These are phyloP conservation scores for Talaromyces nanjingensis DNA, from an alignment of 495 filamentous ascomycete genomes.

Conservation along the genomic window DNA sequence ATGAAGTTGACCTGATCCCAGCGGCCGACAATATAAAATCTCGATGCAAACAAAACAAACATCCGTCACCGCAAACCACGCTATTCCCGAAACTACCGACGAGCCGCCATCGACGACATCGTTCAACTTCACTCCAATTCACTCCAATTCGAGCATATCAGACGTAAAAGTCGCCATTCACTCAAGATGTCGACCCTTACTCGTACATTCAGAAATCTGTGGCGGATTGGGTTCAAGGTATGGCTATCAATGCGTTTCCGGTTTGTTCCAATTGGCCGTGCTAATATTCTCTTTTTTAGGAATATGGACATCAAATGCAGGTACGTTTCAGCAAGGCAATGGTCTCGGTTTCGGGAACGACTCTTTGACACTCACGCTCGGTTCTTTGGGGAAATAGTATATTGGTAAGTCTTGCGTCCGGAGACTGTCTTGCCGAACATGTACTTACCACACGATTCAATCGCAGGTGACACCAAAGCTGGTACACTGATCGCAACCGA, in stretches of 20 bases:
- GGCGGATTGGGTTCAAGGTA: slow-evolving; percentile 83
- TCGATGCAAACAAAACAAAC: slow-evolving; percentile 36
- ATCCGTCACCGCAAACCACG: slow-evolving; percentile 6
- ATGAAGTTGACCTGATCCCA: background rate
- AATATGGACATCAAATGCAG: slow-evolving; percentile 87
- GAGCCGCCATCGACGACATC: slow-evolving; percentile 16
- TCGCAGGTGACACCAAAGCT: slow-evolving; percentile 89
- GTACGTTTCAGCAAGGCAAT: slow-evolving; percentile 39
- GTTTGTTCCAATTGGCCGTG: background rate
- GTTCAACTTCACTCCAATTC: slow-evolving; percentile 9
- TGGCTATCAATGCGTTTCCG: slow-evolving; percentile 9
- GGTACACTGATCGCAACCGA: slow-evolving; percentile 81
- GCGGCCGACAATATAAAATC: slow-evolving; percentile 1
- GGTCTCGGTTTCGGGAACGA: background rate
- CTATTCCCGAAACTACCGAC: slow-evolving; percentile 20
- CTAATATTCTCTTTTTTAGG: slow-evolving; percentile 50
- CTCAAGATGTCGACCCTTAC: slow-evolving; percentile 82
- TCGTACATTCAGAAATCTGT: slow-evolving; percentile 79
- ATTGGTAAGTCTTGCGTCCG: slow-evolving; percentile 47
- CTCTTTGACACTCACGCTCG: background rate
- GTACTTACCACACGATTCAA: slow-evolving; percentile 23
- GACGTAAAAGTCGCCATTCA: background rate
- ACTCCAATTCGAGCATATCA: background rate
- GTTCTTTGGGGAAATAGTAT: slow-evolving; percentile 38
- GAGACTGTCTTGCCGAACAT: background rate